phyloP scores from a whole-genome alignment of 1,139 yeast species.

The Lipomyces yarrowii region DNA sequence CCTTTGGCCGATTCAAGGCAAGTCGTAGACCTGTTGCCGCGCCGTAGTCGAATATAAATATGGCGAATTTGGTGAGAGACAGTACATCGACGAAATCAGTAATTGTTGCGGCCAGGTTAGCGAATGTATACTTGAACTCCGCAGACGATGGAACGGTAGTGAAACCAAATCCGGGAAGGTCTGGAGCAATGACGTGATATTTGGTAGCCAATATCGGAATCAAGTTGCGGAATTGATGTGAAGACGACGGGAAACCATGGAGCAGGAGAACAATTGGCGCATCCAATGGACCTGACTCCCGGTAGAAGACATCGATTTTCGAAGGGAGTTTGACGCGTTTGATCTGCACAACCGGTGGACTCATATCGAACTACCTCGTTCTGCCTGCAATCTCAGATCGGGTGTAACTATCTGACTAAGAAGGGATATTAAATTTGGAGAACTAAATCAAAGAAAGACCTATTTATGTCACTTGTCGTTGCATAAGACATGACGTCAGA shows the following conservation, averaged over 20 bases:
- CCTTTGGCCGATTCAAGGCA: constrained; percentile 42
- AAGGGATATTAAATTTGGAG: too few relatives aligned
- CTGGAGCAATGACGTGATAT: constrained; percentile 51
- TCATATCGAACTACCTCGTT: background rate
- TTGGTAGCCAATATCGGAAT: constrained; percentile 45
- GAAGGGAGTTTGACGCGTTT: background rate
- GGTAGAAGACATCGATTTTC: constrained; percentile 40
- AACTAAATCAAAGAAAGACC: too few relatives aligned
- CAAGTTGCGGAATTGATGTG: constrained; percentile 46
- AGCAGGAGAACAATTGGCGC: constrained; percentile 46
- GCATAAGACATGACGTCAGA: too few relatives aligned
- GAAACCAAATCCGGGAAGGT: constrained; percentile 50
- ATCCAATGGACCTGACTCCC: constrained; percentile 44
- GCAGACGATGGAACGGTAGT: constrained; percentile 42
- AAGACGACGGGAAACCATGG: constrained; percentile 52
- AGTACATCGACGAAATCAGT: constrained; percentile 42
- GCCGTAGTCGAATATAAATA: constrained; percentile 52
- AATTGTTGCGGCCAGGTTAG: constrained; percentile 43
- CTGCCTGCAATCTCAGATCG: background rate
- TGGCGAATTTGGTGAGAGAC: constrained; percentile 40
- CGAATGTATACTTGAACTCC: constrained; percentile 43
- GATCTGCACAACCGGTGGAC: background rate
- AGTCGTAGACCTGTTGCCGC: constrained; percentile 49
- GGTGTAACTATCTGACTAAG: too few relatives aligned
- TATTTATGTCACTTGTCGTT: too few relatives aligned